A percentile compares a stretch with the other conserved stretches of the same genome.
phyloP scores from a whole-genome alignment of 2,329 filamentous ascomycete genomes.

The Lecanicillium sp. region DNA sequence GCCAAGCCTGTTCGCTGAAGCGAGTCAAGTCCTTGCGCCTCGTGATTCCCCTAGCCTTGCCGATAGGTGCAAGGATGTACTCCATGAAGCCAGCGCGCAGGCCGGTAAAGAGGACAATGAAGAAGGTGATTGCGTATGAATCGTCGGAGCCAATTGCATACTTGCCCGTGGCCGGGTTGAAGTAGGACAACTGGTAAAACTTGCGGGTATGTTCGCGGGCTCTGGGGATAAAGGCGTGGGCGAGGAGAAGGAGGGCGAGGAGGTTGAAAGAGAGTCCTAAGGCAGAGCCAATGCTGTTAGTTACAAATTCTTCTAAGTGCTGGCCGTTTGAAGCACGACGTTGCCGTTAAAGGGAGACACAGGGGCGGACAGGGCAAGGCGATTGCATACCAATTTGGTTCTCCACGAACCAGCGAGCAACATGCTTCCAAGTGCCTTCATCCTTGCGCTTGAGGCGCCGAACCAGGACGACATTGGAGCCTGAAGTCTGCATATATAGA shows the following conservation, averaged over 20 bases:
- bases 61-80: constrained; percentile 74
- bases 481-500: constrained; percentile 48
- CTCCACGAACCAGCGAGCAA: constrained; percentile 64
- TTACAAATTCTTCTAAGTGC: neutral
- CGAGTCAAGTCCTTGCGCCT: constrained; percentile 70
- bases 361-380: no score
- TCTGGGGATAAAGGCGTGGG: constrained; percentile 75
- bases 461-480: constrained; percentile 44
- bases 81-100: constrained; percentile 81
- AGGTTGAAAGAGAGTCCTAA: constrained; percentile 76
- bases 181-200: constrained; percentile 83
- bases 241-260: constrained; percentile 71
- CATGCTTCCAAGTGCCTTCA: constrained; percentile 51
- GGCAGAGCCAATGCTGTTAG: constrained; percentile 15
- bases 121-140: constrained; percentile 66
- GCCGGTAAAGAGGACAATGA: constrained; percentile 78
- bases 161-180: constrained; percentile 56
- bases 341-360: no score
- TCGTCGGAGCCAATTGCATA: constrained; percentile 79
- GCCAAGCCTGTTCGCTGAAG: constrained; percentile 92
- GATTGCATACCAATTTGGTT: constrained; percentile 67
- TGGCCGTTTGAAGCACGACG: no score
- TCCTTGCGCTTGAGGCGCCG: constrained; percentile 54
- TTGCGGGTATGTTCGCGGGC: constrained; percentile 73
- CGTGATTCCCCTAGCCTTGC: constrained; percentile 62